These are phyloP conservation scores for Phanerochaete carnosa DNA, from an alignment of 768 basidiomycete species.

Conservation along the genomic window DNA sequence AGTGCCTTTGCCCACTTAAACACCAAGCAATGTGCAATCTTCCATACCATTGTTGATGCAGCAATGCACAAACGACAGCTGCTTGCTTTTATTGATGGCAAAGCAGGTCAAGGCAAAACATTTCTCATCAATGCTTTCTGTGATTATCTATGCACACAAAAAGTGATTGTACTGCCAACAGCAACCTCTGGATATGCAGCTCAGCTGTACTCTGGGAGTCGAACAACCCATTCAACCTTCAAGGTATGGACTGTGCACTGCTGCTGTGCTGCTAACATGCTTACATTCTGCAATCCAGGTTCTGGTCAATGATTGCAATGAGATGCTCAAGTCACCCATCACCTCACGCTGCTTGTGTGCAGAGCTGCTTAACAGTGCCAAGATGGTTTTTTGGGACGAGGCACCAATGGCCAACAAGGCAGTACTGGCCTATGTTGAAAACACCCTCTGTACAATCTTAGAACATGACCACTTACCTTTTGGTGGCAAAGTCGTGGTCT, in stretches of 20 bases:
- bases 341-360: slow-evolving; percentile 22
- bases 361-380: slow-evolving; percentile 30
- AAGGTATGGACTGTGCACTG: slow-evolving; percentile 32
- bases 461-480: slow-evolving; percentile 27
- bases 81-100: slow-evolving; percentile 34
- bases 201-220: slow-evolving; percentile 33
- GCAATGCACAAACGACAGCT: slow-evolving; percentile 14
- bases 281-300: too few species aligned
- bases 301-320: slow-evolving; percentile 30
- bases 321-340: slow-evolving; percentile 30
- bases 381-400: slow-evolving; percentile 40
- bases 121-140: slow-evolving; percentile 33
- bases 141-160: slow-evolving; percentile 24
- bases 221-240: slow-evolving; percentile 37
- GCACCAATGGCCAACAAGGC: slow-evolving; percentile 33
- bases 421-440: slow-evolving; percentile 32
- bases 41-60: slow-evolving; percentile 13
- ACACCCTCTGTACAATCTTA: slow-evolving; percentile 14
- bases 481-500: slow-evolving; percentile 33
- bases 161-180: slow-evolving; percentile 32
- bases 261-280: too few species aligned
- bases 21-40: slow-evolving; percentile 22
- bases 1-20: slow-evolving; percentile 15
- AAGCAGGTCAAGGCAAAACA: slow-evolving; percentile 41
- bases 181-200: slow-evolving; percentile 40